Percentiles rank a stretch among this genome's conserved stretches.
phyloP scores from a whole-genome alignment of 257 asterid genomes.

The Forsythia viridissima region DNA sequence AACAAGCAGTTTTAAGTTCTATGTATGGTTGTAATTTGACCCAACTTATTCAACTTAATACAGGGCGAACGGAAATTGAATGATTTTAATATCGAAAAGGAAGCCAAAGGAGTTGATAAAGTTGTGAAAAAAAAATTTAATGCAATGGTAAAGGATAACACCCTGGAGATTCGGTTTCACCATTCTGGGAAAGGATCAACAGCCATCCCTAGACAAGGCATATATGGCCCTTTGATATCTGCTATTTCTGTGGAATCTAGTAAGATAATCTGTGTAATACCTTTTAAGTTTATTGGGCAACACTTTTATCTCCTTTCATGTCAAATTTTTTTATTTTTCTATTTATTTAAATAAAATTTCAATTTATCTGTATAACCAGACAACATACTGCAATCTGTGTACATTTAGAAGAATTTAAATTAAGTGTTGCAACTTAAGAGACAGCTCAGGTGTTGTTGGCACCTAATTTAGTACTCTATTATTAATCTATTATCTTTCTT shows the following conservation, averaged over 20 bases:
- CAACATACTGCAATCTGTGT: too few relatives aligned
- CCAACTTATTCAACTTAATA: neutral
- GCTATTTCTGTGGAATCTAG: constrained; percentile 64
- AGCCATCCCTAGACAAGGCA: constrained; percentile 47
- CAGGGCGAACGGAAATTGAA: constrained; percentile 43
- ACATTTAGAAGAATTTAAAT: too few relatives aligned
- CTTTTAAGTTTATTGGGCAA: neutral
- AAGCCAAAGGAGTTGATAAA: constrained; percentile 50
- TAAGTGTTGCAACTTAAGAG: too few relatives aligned
- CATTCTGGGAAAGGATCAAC: constrained; percentile 57
- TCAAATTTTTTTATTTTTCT: too few relatives aligned
- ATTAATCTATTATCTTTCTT: neutral
- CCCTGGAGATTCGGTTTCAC: constrained; percentile 49
- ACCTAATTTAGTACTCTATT: neutral
- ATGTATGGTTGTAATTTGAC: neutral
- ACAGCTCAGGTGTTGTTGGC: neutral
- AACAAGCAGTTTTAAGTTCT: neutral
- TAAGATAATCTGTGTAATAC: constrained; percentile 15
- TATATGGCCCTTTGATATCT: constrained; percentile 59
- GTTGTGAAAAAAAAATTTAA: constrained; percentile 18
- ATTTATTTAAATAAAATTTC: neutral
- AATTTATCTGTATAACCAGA: too few relatives aligned
- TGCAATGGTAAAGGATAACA: constrained; percentile 33
- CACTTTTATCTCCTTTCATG: neutral
- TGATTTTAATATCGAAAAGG: constrained; percentile 48